phyloP scores from a whole-genome alignment of 2,329 filamentous ascomycete species.

The Aspergillus intermedius region DNA sequence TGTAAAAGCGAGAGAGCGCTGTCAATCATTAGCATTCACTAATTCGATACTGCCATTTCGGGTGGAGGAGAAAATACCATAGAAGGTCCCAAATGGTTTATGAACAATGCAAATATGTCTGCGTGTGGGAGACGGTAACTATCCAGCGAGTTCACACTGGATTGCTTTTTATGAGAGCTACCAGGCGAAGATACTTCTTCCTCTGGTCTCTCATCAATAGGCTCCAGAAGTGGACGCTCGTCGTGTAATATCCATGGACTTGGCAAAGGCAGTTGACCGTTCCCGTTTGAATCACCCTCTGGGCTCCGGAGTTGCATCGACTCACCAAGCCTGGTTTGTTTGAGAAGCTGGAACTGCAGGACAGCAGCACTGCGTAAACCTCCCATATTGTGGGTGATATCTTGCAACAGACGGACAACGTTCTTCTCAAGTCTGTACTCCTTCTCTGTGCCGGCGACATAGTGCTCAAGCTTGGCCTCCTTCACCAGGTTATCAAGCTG shows the following conservation, averaged over 20 bases:
- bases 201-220: conserved; percentile 58
- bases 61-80: conserved; percentile 49
- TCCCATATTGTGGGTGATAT: conserved; percentile 79
- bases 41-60: not conserved
- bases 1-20: conserved; percentile 87
- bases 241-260: conserved; percentile 35
- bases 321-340: conserved; percentile 45
- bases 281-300: conserved; percentile 10
- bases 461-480: conserved; percentile 88
- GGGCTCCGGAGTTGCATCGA: conserved; percentile 11
- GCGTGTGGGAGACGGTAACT: conserved; percentile 46
- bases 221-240: conserved; percentile 45
- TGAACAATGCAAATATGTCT: conserved; percentile 89
- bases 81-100: conserved; percentile 78
- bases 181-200: conserved; percentile 37
- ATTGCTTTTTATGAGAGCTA: conserved; percentile 2
- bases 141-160: conserved; percentile 7
- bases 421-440: conserved; percentile 72
- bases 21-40: conserved; percentile 5
- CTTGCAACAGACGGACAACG: conserved; percentile 77
- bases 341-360: conserved; percentile 79
- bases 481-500: conserved; percentile 69
- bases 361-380: conserved; percentile 82
- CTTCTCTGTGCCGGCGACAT: conserved; percentile 68
- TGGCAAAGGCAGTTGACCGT: conserved; percentile 14